phyloP scores from a whole-genome alignment of 352 stramenopile species.

The Globisporangium ultimum region DNA sequence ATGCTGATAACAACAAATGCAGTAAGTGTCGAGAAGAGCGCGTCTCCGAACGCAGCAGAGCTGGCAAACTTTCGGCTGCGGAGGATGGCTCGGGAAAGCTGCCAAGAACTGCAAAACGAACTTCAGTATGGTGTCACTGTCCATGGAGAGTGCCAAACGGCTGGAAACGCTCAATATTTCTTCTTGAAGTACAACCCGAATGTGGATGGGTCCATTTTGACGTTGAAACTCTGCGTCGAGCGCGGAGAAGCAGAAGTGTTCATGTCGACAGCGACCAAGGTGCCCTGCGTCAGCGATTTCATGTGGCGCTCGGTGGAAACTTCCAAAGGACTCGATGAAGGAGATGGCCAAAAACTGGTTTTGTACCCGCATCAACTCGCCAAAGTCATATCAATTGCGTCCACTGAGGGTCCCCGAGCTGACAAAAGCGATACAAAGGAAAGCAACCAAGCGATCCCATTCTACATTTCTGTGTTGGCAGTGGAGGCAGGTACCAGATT shows the following conservation, averaged over 20 bases:
- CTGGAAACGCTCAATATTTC: slow-evolving; percentile 34
- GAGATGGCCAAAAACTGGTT: slow-evolving; percentile 41
- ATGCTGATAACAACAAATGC: neutral
- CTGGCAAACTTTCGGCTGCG: slow-evolving; percentile 41
- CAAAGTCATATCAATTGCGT: slow-evolving; percentile 9
- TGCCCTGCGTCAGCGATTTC: slow-evolving; percentile 58
- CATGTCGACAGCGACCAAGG: slow-evolving; percentile 65
- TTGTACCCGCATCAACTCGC: slow-evolving; percentile 55
- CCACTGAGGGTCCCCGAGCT: neutral
- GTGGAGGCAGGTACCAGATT: slow-evolving; percentile 38
- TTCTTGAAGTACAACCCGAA: slow-evolving; percentile 50
- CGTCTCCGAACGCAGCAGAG: slow-evolving; percentile 6
- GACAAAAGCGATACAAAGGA: slow-evolving; percentile 2
- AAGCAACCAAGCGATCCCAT: slow-evolving; percentile 17
- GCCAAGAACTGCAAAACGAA: slow-evolving; percentile 41
- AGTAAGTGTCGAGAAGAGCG: neutral
- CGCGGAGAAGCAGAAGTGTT: slow-evolving; percentile 58
- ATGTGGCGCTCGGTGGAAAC: slow-evolving; percentile 54
- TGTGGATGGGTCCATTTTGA: slow-evolving; percentile 46
- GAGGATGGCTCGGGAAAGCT: slow-evolving; percentile 53
- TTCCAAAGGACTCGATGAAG: slow-evolving; percentile 14
- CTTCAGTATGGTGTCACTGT: slow-evolving; percentile 45
- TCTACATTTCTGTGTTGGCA: slow-evolving; percentile 60
- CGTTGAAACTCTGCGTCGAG: slow-evolving; percentile 44
- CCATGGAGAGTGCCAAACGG: slow-evolving; percentile 20